Evolutionary conservation across 2,329 filamentous ascomycete genomes (phyloP).

Genomic region (Aspergillus sp.): DNA sequence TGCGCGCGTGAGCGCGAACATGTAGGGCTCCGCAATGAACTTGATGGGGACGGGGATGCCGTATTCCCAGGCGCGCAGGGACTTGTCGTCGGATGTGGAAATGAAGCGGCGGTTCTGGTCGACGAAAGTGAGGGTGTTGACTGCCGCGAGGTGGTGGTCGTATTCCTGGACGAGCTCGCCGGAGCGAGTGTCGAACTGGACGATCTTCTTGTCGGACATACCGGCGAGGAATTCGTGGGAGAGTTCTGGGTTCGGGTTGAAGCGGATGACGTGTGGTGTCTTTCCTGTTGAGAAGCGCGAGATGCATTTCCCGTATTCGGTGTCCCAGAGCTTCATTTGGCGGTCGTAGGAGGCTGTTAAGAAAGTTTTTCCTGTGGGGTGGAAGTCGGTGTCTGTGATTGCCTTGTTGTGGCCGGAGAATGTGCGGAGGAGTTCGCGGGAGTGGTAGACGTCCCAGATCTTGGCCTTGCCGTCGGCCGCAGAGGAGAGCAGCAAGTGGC

Average conservation of each 20-base stretch:
- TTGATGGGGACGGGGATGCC: slow-evolving; percentile 98
- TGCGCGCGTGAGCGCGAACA: slow-evolving; percentile 93
- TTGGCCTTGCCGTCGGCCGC: slow-evolving; percentile 89
- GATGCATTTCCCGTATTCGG: slow-evolving; percentile 87
- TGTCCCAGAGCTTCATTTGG: slow-evolving; percentile 98
- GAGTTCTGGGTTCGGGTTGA: slow-evolving; percentile 79
- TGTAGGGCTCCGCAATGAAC: slow-evolving; percentile 95
- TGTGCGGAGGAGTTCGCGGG: slow-evolving; percentile 84
- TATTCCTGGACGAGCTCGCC: slow-evolving; percentile 92
- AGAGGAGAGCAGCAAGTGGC: slow-evolving; percentile 87
- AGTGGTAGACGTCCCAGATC: slow-evolving; percentile 93
- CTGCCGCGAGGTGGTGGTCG: slow-evolving; percentile 94
- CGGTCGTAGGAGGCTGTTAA: slow-evolving; percentile 91
- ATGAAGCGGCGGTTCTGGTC: slow-evolving; percentile 95
- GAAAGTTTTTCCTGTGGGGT: slow-evolving; percentile 79
- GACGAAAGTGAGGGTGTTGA: slow-evolving; percentile 97
- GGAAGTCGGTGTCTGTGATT: slow-evolving; percentile 88
- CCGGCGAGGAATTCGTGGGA: slow-evolving; percentile 91
- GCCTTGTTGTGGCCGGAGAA: slow-evolving; percentile 90
- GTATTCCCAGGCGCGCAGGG: slow-evolving; percentile 95
- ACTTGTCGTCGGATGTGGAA: slow-evolving; percentile 97
- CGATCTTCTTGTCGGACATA: slow-evolving; percentile 98
- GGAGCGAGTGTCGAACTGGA: slow-evolving; percentile 90
- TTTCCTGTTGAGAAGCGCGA: slow-evolving; percentile 90
- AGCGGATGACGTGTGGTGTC: slow-evolving; percentile 91